phyloP scores from a whole-genome alignment of 2,329 filamentous ascomycete genomes.

The Pestalotiopsis sp. region DNA sequence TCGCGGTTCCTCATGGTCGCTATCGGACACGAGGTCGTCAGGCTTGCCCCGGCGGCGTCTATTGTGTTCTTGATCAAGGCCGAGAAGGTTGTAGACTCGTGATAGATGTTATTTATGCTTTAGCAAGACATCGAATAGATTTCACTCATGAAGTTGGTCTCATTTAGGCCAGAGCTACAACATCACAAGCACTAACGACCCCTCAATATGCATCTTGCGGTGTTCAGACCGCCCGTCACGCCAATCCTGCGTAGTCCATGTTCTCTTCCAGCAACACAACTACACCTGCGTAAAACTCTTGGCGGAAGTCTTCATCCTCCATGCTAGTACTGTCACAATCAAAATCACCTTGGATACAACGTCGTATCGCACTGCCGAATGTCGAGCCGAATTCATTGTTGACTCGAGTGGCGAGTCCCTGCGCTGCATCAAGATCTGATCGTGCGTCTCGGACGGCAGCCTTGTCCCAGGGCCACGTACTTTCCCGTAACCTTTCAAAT shows the following conservation, averaged over 20 bases:
- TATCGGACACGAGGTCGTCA: slow-evolving; percentile 52
- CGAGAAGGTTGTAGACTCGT: background rate
- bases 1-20: slow-evolving; percentile 45
- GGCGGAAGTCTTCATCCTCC: background rate
- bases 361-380: background rate
- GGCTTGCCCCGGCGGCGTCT: slow-evolving; percentile 52
- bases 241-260: background rate
- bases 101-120: background rate
- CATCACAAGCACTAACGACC: too few species aligned
- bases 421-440: background rate
- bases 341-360: background rate
- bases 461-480: background rate
- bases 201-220: too few species aligned
- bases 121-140: too few species aligned
- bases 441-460: background rate
- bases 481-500: background rate
- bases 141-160: too few species aligned
- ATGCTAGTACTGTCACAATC: background rate
- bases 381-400: background rate
- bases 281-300: background rate
- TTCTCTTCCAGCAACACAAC: background rate
- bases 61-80: slow-evolving; percentile 60
- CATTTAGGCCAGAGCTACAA: background rate
- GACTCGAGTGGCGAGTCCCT: background rate
- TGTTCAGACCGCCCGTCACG: background rate